Base-by-base conservation (phyloP, 345 rosid genomes). In the Draba incana region DNA sequence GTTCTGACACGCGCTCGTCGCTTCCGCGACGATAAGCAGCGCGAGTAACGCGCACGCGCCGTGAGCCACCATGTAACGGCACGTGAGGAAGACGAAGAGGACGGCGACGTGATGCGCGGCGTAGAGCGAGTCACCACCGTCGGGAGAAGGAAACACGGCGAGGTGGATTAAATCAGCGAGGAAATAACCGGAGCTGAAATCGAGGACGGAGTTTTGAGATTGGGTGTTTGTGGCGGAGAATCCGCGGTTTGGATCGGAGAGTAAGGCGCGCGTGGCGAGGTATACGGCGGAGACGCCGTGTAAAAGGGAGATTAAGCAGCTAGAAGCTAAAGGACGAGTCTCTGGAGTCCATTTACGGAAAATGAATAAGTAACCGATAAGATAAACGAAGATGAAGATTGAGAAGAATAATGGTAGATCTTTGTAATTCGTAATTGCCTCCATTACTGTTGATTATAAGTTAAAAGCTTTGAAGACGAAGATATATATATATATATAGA, bases 1-100 rank as follows among this genome's bases (percentile, higher is more conserved):
- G 75, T 93, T 90, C 85, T 88, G 98, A 72, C 96, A 93, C 1
- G 74, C 81, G 82, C 98, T 90, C 23, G 98, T 93, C 0, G 83
- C 80, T 60, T 93, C 98, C 3, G 98, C 97, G 10, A 90, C 78
- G 75, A 84, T 28, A 28, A 93, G 62, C 8, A 93, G 87, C 15
- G 71, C 55, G 51, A 93, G 88, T 1, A 93, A 66, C 1, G 88
- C 86, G 59, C 69, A 87, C 0, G 98, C 85, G 63, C 98, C 98
- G 81, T 85, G 97, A 31, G 54, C 14, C 25, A 83, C 92, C 5
- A 86, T 14, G 78, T 78, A 80, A 0, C 97, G 80, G 72, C 98
- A 90, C 9, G 96, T 93, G 77, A 84, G 53, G 75, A 93, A 84
- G 48, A 88, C 97, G 81, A 93, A 88, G 24, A 90, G 89, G 2